Base-by-base conservation (phyloP, 2,329 filamentous ascomycete species). In the Neonectria ditissima region DNA sequence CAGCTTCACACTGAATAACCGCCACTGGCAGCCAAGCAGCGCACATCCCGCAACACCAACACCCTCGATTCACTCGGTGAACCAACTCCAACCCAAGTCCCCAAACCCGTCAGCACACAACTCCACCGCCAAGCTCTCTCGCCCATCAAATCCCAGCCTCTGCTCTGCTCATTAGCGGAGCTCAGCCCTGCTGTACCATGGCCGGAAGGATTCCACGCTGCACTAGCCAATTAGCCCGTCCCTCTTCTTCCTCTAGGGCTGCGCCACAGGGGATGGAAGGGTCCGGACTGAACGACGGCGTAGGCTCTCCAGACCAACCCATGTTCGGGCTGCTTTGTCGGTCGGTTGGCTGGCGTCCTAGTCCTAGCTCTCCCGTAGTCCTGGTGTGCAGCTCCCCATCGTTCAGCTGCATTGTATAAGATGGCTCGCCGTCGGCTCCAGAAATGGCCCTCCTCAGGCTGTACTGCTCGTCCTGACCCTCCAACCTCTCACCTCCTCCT, bases 341-440 rank as follows among this genome's bases (percentile, higher is more conserved):
- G n/a, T n/a, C n/a, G n/a, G n/a, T n/a, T n/a, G n/a, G n/a, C n/a
- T n/a, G n/a, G n/a, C n/a, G n/a, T n/a, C n/a, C n/a, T n/a, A n/a
- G n/a, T n/a, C n/a, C n/a, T n/a, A n/a, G n/a, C n/a, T n/a, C n/a
- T n/a, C n/a, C n/a, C n/a, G 34, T 14, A 37, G 34, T 7, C 14
- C 4, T 16, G 34, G 14, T 4, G 34, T 8, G 16, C 34, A 37
- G 34, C 34, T 37, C 34, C n/a, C n/a, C 34, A 37, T 37, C 14
- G 14, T n/a, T n/a, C 2, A 18, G 44, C 44, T 47, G 28, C 52
- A 37, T 37, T 37, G 69, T 69, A 69, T 68, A 70, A 69, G 67
- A 53, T 34, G 41, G 52, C 10, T n/a, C 14, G 44, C 20, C 14
- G 44, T 22, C 28, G 44, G 44, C 44, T 6, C 44, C 44, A 7